Conservation (phyloP, 2,329 filamentous ascomycete genomes). For the Spiromastix sp. region DNA sequence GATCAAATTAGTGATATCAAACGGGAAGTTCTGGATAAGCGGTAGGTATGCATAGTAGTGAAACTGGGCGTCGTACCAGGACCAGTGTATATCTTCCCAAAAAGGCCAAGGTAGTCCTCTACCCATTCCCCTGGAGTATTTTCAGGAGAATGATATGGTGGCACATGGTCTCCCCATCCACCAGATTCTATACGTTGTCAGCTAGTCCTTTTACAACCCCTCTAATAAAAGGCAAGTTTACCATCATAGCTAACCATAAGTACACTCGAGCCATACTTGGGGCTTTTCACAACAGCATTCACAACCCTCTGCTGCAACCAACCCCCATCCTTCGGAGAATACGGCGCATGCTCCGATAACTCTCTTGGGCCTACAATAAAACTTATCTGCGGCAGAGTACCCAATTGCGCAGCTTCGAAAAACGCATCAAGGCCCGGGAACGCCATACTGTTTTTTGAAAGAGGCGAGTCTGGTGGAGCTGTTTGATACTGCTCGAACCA, state of each 20-base stretch:
- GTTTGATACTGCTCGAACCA: slow-evolving; percentile 45
- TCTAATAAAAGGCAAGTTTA: slow-evolving; percentile 12
- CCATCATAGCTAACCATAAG: slow-evolving; percentile 43
- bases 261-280: slow-evolving; percentile 39
- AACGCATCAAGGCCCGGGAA: slow-evolving; percentile 41
- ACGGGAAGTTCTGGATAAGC: slow-evolving; percentile 3
- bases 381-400: slow-evolving; percentile 42
- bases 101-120: slow-evolving; percentile 33
- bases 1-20: no score
- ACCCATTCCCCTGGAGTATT: slow-evolving; percentile 45
- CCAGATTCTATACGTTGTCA: slow-evolving; percentile 35
- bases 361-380: slow-evolving; percentile 42
- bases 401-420: slow-evolving; percentile 40
- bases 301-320: slow-evolving; percentile 46
- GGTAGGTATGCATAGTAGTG: background rate
- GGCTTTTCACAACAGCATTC: slow-evolving; percentile 40
- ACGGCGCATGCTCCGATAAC: slow-evolving; percentile 45
- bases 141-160: slow-evolving; percentile 40
- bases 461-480: slow-evolving; percentile 28
- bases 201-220: slow-evolving; percentile 1
- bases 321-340: slow-evolving; percentile 42
- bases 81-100: slow-evolving; percentile 35
- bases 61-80: slow-evolving; percentile 20
- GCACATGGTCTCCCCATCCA: slow-evolving; percentile 46
- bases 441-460: slow-evolving; percentile 38